Percentiles rank a stretch among this genome's conserved stretches.
Conservation (phyloP, 1,284 basidiomycete species). For the Xerocomus nothofagi region DNA sequence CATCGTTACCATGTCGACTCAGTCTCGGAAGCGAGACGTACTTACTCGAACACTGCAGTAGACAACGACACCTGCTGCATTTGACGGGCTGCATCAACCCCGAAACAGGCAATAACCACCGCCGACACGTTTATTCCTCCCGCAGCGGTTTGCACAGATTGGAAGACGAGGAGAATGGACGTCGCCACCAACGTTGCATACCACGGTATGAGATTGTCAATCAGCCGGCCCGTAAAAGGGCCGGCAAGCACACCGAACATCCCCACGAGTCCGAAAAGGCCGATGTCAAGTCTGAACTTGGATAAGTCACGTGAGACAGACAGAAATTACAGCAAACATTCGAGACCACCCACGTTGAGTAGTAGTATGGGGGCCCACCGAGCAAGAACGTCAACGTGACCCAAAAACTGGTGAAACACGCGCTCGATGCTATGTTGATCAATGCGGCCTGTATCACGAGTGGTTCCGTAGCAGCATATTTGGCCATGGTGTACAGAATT, state of each 20-base stretch:
- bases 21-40: conserved; percentile 10
- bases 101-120: conserved; percentile 47
- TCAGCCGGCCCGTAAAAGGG: conserved; percentile 58
- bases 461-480: conserved; percentile 67
- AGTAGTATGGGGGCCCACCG: conserved; percentile 62
- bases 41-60: conserved; percentile 43
- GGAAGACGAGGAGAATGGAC: conserved; percentile 41
- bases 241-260: conserved; percentile 64
- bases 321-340: too few relatives aligned
- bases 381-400: conserved; percentile 74
- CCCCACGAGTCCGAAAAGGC: conserved; percentile 70
- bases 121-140: conserved; percentile 60
- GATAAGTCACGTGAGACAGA: conserved; percentile 7
- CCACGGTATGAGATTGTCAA: conserved; percentile 69
- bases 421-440: conserved; percentile 55
- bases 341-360: conserved; percentile 52
- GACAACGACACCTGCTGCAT: conserved; percentile 41
- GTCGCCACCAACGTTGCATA: conserved; percentile 57
- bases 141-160: conserved; percentile 56
- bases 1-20: background rate
- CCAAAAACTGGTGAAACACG: conserved; percentile 65
- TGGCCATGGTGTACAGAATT: conserved; percentile 68
- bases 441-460: conserved; percentile 63
- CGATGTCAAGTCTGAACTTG: conserved; percentile 56
- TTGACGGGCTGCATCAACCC: conserved; percentile 48